Evolutionary conservation across 306 rosid species (phyloP).

Genomic region (Oxytropis ochrocephala): DNA sequence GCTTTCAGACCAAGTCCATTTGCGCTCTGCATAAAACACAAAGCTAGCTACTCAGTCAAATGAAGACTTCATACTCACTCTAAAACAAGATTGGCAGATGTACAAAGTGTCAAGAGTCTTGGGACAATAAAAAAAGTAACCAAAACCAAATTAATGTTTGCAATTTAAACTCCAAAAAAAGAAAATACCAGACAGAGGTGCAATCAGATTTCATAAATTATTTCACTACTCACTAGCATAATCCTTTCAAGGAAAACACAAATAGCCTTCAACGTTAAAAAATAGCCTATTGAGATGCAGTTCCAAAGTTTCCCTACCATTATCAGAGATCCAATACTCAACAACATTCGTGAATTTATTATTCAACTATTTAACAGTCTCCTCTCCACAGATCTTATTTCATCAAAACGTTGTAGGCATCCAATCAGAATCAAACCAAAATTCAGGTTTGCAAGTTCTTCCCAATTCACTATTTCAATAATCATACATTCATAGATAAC

Average conservation of each 20-base stretch:
- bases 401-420: neutral
- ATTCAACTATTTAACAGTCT: neutral
- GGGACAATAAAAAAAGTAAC: neutral
- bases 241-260: neutral
- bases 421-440: neutral
- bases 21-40: conserved; percentile 49
- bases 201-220: neutral
- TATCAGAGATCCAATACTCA: neutral
- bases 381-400: neutral
- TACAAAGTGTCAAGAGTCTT: neutral
- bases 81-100: neutral
- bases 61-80: neutral
- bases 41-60: neutral
- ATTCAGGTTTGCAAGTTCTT: neutral
- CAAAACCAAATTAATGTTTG: neutral
- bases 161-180: neutral
- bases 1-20: conserved; percentile 91
- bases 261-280: neutral
- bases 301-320: neutral
- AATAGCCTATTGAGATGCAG: neutral
- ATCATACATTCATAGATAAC: neutral
- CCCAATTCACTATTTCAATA: neutral
- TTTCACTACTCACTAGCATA: neutral
- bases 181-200: neutral
- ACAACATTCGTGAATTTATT: neutral